These are phyloP conservation scores for Echeveria elegans DNA, from an alignment of 164 flowering plant genomes.

Conservation along the genomic window DNA sequence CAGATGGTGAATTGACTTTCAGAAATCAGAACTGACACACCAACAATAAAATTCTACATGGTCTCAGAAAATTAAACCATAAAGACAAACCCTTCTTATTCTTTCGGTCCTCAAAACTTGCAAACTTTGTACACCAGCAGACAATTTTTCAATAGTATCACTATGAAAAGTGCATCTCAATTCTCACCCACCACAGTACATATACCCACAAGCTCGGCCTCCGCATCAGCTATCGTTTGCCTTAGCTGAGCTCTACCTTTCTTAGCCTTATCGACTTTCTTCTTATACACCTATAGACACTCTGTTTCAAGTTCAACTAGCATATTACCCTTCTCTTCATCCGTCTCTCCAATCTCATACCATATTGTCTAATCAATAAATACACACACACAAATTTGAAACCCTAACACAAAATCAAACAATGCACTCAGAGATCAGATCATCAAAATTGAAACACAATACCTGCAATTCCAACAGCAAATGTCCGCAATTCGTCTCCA, in stretches of 20 bases:
- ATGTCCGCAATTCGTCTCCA: constrained; percentile 52
- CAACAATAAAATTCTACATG: no score
- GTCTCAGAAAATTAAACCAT: no score
- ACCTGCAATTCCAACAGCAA: constrained; percentile 69
- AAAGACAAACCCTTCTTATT: no score
- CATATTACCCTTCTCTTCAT: constrained; percentile 47
- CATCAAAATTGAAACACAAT: background rate
- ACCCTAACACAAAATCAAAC: background rate
- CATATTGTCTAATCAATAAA: constrained; percentile 42
- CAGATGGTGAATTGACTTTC: no score
- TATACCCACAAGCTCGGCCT: constrained; percentile 56
- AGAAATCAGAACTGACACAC: no score
- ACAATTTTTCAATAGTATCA: no score
- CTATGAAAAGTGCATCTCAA: constrained; percentile 19
- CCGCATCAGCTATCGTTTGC: constrained; percentile 47
- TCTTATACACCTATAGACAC: constrained; percentile 62
- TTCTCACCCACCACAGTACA: constrained; percentile 64
- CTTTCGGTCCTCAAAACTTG: no score
- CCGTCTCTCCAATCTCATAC: constrained; percentile 82
- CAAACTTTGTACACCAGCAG: no score
- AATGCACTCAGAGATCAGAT: no score
- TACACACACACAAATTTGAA: no score
- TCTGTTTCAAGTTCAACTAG: constrained; percentile 58
- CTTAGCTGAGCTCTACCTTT: constrained; percentile 42
- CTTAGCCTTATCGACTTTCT: constrained; percentile 62